Conservation (phyloP, 2,329 filamentous ascomycete species). For the Hypoxylon sp. region DNA sequence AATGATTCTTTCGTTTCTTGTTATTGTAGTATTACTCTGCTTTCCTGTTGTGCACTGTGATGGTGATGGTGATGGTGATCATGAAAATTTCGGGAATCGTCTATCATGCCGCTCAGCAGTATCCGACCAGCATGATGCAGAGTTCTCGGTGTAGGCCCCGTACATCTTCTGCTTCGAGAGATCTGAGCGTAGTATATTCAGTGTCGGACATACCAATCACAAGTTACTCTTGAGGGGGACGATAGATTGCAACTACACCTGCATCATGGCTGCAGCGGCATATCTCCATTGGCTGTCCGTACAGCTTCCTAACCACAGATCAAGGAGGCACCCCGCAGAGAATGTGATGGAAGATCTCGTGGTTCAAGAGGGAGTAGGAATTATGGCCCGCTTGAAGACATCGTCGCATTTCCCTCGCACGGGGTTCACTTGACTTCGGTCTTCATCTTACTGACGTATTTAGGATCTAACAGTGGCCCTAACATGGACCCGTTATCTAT, state of each 20-base stretch:
- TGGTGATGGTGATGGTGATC: neutral
- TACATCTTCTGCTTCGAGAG: neutral
- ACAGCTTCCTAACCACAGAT: neutral
- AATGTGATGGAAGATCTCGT: neutral
- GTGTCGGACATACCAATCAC: neutral
- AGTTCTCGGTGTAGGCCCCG: neutral
- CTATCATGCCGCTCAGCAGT: neutral
- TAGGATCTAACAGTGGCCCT: too few relatives aligned
- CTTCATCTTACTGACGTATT: too few relatives aligned
- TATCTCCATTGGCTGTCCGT: neutral
- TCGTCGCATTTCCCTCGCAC: too few relatives aligned
- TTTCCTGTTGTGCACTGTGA: neutral
- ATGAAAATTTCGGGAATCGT: neutral
- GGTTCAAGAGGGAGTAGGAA: neutral
- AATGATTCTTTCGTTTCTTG: slow-evolving; percentile 7
- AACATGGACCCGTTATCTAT: slow-evolving; percentile 22
- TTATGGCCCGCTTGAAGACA: neutral
- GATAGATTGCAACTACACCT: neutral
- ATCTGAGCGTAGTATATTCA: neutral
- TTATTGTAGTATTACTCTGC: neutral
- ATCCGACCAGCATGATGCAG: neutral
- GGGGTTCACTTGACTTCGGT: too few relatives aligned
- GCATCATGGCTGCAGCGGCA: slow-evolving; percentile 4
- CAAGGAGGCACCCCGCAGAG: slow-evolving; percentile 11
- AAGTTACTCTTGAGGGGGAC: neutral